Base-by-base conservation (phyloP, 108 stramenopile species). In the Chaetoceros tenuissimus region DNA sequence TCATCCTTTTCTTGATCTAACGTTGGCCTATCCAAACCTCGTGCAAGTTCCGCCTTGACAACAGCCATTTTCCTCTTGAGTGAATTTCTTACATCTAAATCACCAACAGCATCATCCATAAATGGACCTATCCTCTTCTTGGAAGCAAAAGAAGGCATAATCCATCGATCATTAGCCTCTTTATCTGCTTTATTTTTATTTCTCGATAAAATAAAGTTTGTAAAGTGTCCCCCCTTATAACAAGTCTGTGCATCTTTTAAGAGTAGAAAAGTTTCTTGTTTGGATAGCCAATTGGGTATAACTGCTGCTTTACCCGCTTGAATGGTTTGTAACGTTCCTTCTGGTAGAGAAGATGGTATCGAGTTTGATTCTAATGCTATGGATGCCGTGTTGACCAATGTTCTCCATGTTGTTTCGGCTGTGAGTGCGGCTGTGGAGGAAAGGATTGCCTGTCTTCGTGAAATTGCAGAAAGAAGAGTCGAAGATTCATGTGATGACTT, bases 141-240 rank as follows among this genome's bases (percentile, higher is more conserved):
- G 8, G 24, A 26, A n/a, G 23, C 18, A 27, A 52, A 52, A 27
- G 22, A 23, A 1, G 51, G 19, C 51, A 52, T 52, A 24, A 52
- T 52, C 51, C 51, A 52, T 27, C 51, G 23, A 5, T 52, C 51
- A 27, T 52, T 52, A 2, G 51, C 51, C 1, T 19, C 24, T 24
- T 52, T 52, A 24, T 52, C 51, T 2, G 51, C 51, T 5, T 52
- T 52, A 25, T 52, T 52, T 2, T 22, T 22, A 27, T 52, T 52
- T 2, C 24, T 19, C 24, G 51, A 52, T 27, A 52, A 52, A 26
- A 52, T 27, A 5, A 52, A 52, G 51, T 52, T 52, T 27, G 23
- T 52, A 27, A 52, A 52, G 24, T 52, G 26, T 24, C 51, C 51
- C 2, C 24, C 51, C 24, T 52, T 18, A 27, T 5, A 52, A 27